A percentile compares a stretch with the other conserved stretches of the same genome.
phyloP scores from a whole-genome alignment of 805 yeast genomes.

The Barnettozyma pratensis region DNA sequence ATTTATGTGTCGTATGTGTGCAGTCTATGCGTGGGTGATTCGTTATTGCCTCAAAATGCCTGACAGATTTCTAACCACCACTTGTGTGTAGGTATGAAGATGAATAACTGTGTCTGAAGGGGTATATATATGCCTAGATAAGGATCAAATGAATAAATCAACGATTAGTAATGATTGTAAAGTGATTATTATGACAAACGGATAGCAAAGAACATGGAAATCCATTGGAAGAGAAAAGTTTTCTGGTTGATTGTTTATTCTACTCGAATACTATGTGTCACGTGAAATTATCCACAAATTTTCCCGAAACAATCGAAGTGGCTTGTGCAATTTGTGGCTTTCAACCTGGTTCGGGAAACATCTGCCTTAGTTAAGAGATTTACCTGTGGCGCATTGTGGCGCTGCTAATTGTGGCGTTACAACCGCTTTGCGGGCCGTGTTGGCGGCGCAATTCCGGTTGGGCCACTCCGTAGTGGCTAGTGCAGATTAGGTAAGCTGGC shows the following conservation, averaged over 20 bases:
- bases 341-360: background rate
- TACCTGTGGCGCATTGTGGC: background rate
- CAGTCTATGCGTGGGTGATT: background rate
- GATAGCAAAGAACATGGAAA: background rate
- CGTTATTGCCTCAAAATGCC: background rate
- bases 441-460: too few relatives aligned
- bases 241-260: background rate
- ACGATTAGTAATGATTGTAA: background rate
- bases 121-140: too few relatives aligned
- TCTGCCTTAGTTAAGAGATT: background rate
- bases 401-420: constrained; percentile 2
- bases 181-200: background rate
- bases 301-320: constrained; percentile 4
- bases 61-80: background rate
- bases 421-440: background rate
- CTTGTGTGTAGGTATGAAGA: background rate
- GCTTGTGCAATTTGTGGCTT: constrained; percentile 7
- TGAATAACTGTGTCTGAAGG: background rate
- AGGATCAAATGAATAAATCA: too few relatives aligned
- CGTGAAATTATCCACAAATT: constrained; percentile 15
- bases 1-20: background rate
- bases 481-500: background rate
- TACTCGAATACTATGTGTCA: constrained; percentile 1
- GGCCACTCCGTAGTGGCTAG: background rate
- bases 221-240: background rate